Evolutionary conservation across 208 protist genomes (phyloP), one percentile per base, ranked within the genome.

Genomic region (Trypanosoma rangeli): DNA sequence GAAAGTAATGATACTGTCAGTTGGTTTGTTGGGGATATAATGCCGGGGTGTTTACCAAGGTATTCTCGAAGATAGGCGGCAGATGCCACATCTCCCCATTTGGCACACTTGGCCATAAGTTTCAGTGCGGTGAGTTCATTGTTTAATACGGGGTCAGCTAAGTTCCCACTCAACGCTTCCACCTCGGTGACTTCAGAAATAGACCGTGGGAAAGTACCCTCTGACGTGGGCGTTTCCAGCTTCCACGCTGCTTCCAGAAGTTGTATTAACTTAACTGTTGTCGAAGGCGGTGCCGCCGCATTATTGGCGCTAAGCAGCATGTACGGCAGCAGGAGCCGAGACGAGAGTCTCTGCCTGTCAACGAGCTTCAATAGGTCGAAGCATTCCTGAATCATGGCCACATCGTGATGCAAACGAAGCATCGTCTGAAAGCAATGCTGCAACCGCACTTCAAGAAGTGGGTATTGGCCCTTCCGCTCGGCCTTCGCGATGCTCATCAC

Each of bases 351-450:
- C 54, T 79, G 59, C 12, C 70, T 74, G 5, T 76, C 65, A 8
- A 89, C 57, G 1, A 71, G 64, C 33, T 61, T 64, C n/a, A 93
- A 63, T 31, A 93, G 71, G 26, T 73, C 60, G 46, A 95, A 87
- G 58, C 86, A 86, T 57, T 90, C 87, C 16, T 87, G 73, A n/a
- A 92, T 75, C 64, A 84, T 79, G 1, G 52, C 42, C 0, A 80
- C 76, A 63, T 90, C 84, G 68, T 90, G 70, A 70, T 95, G 87
- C 28, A 95, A 68, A 9, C 90, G 85, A 42, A 93, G 68, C 52
- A 93, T 61, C 15, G 87, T 92, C 63, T 93, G 85, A 68, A 95
- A 92, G 67, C 85, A 92, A 77, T 95, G 87, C 56, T 87, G 86
- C 37, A 93, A 64, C 20, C 87, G 87, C 12, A 95, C 69, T 0